Evolutionary conservation across 352 stramenopile genomes (phyloP).

Genomic region (Saprolegnia diclina): DNA sequence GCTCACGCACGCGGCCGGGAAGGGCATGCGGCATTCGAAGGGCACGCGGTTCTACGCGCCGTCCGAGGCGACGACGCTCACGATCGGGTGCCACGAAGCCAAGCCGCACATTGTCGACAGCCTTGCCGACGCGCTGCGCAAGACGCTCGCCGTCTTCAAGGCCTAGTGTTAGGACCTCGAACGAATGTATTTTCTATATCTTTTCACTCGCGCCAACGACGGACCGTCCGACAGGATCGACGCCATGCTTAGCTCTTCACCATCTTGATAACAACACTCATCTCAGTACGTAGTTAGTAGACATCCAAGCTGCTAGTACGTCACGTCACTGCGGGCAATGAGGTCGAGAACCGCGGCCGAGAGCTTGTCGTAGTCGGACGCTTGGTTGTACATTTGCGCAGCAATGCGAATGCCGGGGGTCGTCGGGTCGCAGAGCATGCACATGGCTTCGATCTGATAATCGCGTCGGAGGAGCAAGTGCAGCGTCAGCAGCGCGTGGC

Average conservation of each 20-base stretch:
- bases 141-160: constrained; percentile 76
- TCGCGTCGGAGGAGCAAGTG: constrained; percentile 8
- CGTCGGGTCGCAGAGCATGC: neutral
- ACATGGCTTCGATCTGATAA: constrained; percentile 19
- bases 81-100: constrained; percentile 73
- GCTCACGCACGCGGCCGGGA: constrained; percentile 67
- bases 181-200: no score
- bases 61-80: constrained; percentile 65
- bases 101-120: constrained; percentile 71
- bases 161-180: neutral
- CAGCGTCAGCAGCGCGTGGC: neutral
- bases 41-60: constrained; percentile 82
- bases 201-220: no score
- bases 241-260: no score
- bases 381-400: constrained; percentile 26
- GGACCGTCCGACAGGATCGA: no score
- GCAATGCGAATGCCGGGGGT: constrained; percentile 7
- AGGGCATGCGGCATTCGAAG: constrained; percentile 71
- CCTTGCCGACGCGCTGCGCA: constrained; percentile 65
- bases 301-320: no score
- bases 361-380: constrained; percentile 13
- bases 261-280: no score
- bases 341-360: constrained; percentile 16
- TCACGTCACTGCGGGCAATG: neutral
- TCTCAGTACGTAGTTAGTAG: no score